Conservation (phyloP, 1,284 basidiomycete genomes). For the Chalciporus sp. region DNA sequence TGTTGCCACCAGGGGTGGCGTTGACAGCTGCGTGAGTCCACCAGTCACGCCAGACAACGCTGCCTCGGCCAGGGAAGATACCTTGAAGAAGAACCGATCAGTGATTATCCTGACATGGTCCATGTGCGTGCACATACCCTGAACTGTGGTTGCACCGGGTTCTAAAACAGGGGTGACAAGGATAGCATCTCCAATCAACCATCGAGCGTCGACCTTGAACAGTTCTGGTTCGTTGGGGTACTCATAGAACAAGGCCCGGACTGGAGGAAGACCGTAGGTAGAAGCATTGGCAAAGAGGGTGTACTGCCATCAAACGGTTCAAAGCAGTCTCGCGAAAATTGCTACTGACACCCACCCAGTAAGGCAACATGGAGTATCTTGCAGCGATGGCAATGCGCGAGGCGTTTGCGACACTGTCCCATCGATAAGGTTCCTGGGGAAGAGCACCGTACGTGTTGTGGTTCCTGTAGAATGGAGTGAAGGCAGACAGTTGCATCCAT, state of each 20-base stretch:
- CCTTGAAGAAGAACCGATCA: conserved; percentile 37
- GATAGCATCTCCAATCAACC: conserved; percentile 68
- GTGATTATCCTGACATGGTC: background rate
- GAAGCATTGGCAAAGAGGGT: conserved; percentile 76
- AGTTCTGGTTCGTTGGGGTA: conserved; percentile 71
- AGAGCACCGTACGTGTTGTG: conserved; percentile 64
- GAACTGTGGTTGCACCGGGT: conserved; percentile 56
- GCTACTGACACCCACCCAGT: conserved; percentile 57
- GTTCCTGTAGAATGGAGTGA: conserved; percentile 74
- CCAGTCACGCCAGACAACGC: conserved; percentile 73
- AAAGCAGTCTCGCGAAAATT: conserved; percentile 17
- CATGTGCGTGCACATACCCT: conserved; percentile 27
- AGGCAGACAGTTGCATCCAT: conserved; percentile 81
- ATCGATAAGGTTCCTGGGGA: conserved; percentile 73
- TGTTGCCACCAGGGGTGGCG: conserved; percentile 37
- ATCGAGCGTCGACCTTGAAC: conserved; percentile 68
- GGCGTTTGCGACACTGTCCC: conserved; percentile 76
- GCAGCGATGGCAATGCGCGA: conserved; percentile 68
- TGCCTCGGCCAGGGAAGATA: conserved; percentile 63
- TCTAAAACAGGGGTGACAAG: conserved; percentile 74
- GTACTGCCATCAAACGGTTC: conserved; percentile 47
- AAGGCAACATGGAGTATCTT: conserved; percentile 70
- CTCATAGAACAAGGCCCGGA: conserved; percentile 77
- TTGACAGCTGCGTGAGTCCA: conserved; percentile 63
- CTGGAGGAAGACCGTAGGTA: conserved; percentile 61